Base-by-base conservation (phyloP, 2,329 filamentous ascomycete species). In the Trichophyton rubrum region DNA sequence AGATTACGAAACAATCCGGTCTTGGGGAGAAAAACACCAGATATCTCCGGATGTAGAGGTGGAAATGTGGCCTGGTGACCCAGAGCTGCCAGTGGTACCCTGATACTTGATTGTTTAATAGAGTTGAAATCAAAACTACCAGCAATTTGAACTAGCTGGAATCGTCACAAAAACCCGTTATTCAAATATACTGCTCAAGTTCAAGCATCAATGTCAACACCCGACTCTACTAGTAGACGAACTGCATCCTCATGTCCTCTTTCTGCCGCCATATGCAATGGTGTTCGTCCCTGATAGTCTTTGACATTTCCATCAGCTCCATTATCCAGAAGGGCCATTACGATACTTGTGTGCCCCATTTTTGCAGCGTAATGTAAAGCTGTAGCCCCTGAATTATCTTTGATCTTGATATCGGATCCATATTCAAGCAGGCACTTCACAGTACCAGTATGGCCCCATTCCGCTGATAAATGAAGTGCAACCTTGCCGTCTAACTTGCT, bases 1-100 rank as follows among this genome's bases (percentile, higher is more conserved):
- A 38, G 60, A 64, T 24, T 65, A 61, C 40, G 60, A 62, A 13
- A 40, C 35, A 22, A 61, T 65, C 53, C 47, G 59, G 22, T 17
- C 57, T 22, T 65, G 60, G 63, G 60, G 45, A 9, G 60, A 63
- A 43, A 38, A 70, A 80, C 76, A 60, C 24, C 61, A 62, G 41
- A 30, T 60, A 15, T 3, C 45, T 30, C 17, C 30, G 1, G 35
- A 11, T 13, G 6, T 53, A 13, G 20, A 59, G n/a, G 51, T 58
- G 3, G 27, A 61, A 35, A 55, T 17, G 49, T 40, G 59, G 38
- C 51, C 47, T n/a, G 61, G 47, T 27, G 62, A 62, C 49, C 20
- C 59, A 11, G 20, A 58, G 1, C 49, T 64, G 56, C 38, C 59
- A 7, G 35, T 57, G 17, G 40, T 64, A 41, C 61, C 62, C n/a